Evolutionary conservation across 805 yeast genomes (phyloP).

Genomic region (Monosporozyma aquatica): DNA sequence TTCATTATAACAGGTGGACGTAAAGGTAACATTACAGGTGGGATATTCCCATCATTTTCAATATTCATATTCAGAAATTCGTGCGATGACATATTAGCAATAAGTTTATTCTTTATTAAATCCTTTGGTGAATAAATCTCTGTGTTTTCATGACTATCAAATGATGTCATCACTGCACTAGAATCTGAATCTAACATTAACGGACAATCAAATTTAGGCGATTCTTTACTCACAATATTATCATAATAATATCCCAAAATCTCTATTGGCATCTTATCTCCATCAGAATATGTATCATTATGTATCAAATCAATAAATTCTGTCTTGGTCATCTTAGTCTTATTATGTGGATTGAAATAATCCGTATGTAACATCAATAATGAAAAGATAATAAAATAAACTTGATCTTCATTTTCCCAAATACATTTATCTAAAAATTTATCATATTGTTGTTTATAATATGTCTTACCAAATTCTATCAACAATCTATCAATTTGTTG

Average conservation of each 20-base stretch:
- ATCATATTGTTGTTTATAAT: constrained; percentile 30
- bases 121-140: constrained; percentile 20
- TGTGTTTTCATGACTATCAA: constrained; percentile 2
- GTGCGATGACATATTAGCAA: background rate
- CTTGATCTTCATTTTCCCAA: constrained; percentile 40
- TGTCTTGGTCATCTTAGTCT: constrained; percentile 53
- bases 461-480: constrained; percentile 46
- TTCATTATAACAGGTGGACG: background rate
- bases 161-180: background rate
- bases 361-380: constrained; percentile 69
- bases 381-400: constrained; percentile 56
- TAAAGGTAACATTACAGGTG: constrained; percentile 1
- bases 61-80: background rate
- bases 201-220: constrained; percentile 27
- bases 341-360: constrained; percentile 56
- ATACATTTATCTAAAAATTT: constrained; percentile 7
- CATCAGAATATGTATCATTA: constrained; percentile 24
- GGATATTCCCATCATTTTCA: background rate
- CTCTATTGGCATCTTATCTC: constrained; percentile 32
- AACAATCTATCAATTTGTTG: constrained; percentile 69
- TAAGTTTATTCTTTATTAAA: constrained; percentile 8
- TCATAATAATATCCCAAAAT: constrained; percentile 53
- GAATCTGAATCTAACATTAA: background rate
- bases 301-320: constrained; percentile 48
- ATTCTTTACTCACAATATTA: constrained; percentile 53